Evolutionary conservation across 2,329 filamentous ascomycete genomes (phyloP).

Genomic region (Aspergillus cejpii): DNA sequence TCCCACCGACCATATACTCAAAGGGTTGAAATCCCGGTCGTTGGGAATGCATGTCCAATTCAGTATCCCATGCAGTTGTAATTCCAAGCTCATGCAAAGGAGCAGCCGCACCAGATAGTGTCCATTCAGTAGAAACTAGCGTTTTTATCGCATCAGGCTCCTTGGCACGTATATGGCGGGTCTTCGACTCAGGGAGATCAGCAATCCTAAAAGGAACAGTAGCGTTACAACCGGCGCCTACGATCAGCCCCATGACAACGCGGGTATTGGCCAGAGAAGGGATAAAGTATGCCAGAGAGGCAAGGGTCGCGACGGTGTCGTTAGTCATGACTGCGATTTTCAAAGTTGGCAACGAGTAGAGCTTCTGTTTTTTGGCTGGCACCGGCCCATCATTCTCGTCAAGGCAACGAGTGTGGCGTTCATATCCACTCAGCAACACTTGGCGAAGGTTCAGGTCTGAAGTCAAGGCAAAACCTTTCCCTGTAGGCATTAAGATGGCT

Average conservation of each 20-base stretch:
- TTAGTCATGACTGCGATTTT: slow-evolving; percentile 67
- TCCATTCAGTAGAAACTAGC: slow-evolving; percentile 74
- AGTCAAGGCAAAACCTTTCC: slow-evolving; percentile 45
- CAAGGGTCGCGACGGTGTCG: slow-evolving; percentile 68
- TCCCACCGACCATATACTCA: slow-evolving; percentile 70
- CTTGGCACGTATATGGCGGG: slow-evolving; percentile 42
- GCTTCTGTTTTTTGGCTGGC: slow-evolving; percentile 25
- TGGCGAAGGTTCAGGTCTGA: slow-evolving; percentile 32
- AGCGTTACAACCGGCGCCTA: slow-evolving; percentile 70
- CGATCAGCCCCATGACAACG: slow-evolving; percentile 68
- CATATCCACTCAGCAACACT: slow-evolving; percentile 32
- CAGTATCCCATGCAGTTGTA: slow-evolving; percentile 61
- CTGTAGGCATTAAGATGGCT: slow-evolving; percentile 48
- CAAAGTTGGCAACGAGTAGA: slow-evolving; percentile 52
- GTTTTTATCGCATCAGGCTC: slow-evolving; percentile 50
- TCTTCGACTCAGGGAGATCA: slow-evolving; percentile 56
- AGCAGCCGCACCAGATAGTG: slow-evolving; percentile 61
- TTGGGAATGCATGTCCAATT: slow-evolving; percentile 58
- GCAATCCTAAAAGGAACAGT: slow-evolving; percentile 61
- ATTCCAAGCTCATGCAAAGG: slow-evolving; percentile 57
- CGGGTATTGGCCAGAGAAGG: slow-evolving; percentile 52
- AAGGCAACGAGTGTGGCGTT: slow-evolving; percentile 38
- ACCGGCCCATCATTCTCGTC: slow-evolving; percentile 20
- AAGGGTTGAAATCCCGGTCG: slow-evolving; percentile 67
- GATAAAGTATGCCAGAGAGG: slow-evolving; percentile 67